These are phyloP conservation scores for Cucurbita maxima DNA, from an alignment of 306 rosid species.

Conservation along the genomic window DNA sequence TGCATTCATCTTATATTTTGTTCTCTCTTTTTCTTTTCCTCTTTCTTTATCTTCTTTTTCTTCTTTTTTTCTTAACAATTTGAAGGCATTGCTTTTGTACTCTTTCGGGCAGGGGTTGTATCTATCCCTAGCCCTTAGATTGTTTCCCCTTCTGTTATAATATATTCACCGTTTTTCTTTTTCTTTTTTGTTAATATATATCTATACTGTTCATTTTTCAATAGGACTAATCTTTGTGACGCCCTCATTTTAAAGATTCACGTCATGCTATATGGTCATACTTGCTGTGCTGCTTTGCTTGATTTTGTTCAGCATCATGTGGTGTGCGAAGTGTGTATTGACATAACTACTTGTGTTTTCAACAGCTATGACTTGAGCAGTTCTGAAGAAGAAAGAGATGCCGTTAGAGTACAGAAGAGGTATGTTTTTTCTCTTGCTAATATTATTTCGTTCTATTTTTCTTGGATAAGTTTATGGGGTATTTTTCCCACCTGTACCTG, in stretches of 20 bases:
- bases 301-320: neutral
- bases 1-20: neutral
- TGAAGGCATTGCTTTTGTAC: neutral
- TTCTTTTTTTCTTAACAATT: neutral
- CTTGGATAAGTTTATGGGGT: neutral
- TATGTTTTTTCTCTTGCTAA: slow-evolving; percentile 11
- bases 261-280: neutral
- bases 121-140: neutral
- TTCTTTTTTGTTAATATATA: neutral
- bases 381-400: slow-evolving; percentile 71
- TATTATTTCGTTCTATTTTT: neutral
- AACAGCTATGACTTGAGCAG: slow-evolving; percentile 80
- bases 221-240: neutral
- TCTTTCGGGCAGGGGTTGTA: neutral
- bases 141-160: neutral
- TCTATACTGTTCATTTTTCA: neutral
- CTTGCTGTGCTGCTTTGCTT: neutral
- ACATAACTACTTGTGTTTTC: slow-evolving; percentile 17
- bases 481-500: neutral
- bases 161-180: neutral
- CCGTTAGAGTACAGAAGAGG: slow-evolving; percentile 57
- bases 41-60: no score
- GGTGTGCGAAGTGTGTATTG: slow-evolving; percentile 9
- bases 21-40: neutral
- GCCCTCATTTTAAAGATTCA: neutral